Conservation (phyloP, 805 yeast genomes). For the Saturnispora ahearnii region DNA sequence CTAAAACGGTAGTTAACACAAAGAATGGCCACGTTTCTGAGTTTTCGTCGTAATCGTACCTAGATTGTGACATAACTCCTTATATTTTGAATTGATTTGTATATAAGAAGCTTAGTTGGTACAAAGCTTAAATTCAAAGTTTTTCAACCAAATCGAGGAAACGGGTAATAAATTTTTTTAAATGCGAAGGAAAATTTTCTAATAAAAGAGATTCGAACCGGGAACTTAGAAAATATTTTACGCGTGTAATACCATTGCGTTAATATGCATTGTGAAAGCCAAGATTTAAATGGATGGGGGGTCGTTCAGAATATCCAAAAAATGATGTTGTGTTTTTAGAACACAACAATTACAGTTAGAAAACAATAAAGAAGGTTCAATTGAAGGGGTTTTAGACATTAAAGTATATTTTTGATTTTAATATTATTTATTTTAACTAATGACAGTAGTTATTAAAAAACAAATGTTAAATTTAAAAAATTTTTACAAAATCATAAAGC, state of each 20-base stretch:
- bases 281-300: too few relatives aligned
- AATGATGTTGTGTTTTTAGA: too few relatives aligned
- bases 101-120: background rate
- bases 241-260: background rate
- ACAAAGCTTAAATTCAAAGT: background rate
- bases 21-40: slow-evolving; percentile 94
- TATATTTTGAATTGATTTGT: background rate
- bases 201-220: background rate
- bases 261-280: background rate
- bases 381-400: too few relatives aligned
- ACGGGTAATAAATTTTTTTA: background rate
- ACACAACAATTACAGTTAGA: too few relatives aligned
- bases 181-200: background rate
- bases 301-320: too few relatives aligned
- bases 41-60: slow-evolving; percentile 78
- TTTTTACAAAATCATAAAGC: too few relatives aligned
- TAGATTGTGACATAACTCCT: slow-evolving; percentile 37
- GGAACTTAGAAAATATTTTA: background rate
- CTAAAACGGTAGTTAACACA: slow-evolving; percentile 59
- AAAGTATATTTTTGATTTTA: too few relatives aligned
- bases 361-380: too few relatives aligned
- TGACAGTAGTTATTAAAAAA: too few relatives aligned
- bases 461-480: too few relatives aligned
- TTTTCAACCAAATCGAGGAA: background rate
- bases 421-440: too few relatives aligned